Evolutionary conservation across 495 filamentous ascomycete species (phyloP).

Genomic region (Cudoniella acicularis): DNA sequence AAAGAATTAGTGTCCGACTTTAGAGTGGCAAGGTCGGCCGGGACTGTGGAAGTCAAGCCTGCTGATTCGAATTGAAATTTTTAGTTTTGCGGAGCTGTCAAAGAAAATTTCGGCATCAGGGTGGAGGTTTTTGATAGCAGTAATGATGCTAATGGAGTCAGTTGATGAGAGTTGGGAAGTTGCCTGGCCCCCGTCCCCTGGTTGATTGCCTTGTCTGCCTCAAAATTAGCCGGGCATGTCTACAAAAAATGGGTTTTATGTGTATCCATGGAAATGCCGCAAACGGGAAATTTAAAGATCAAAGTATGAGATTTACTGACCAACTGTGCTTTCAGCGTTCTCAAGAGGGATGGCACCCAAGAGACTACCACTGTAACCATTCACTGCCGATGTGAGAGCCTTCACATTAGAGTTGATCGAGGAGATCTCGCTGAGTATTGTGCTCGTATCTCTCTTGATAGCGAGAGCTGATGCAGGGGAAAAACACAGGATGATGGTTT

Average conservation of each 20-base stretch:
- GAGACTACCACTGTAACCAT: not conserved
- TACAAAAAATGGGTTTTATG: too few species aligned
- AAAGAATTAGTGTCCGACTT: constrained; percentile 9
- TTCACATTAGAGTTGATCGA: constrained; percentile 8
- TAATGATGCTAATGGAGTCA: constrained; percentile 3
- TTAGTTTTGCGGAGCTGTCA: constrained; percentile 2
- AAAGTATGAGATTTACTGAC: too few species aligned
- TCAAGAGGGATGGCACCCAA: not conserved
- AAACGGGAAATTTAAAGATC: too few species aligned
- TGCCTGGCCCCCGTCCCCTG: not conserved
- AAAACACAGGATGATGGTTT: constrained; percentile 2
- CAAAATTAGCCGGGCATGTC: not conserved
- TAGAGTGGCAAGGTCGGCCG: not conserved
- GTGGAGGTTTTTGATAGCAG: constrained; percentile 3
- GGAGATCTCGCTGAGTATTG: constrained; percentile 4
- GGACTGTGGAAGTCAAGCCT: not conserved
- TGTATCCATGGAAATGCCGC: too few species aligned
- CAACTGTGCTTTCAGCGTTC: not conserved
- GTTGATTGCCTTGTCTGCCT: constrained; percentile 1
- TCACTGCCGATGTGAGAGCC: not conserved
- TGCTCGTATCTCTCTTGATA: constrained; percentile 4
- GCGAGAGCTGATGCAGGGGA: constrained; percentile 2
- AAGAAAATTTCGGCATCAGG: constrained; percentile 4
- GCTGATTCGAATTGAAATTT: constrained; percentile 4
- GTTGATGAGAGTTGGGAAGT: constrained; percentile 4